Evolutionary conservation across 371 early-diverging fungal genomes (phyloP).

Genomic region (Apophysomyces trapeziformis): DNA sequence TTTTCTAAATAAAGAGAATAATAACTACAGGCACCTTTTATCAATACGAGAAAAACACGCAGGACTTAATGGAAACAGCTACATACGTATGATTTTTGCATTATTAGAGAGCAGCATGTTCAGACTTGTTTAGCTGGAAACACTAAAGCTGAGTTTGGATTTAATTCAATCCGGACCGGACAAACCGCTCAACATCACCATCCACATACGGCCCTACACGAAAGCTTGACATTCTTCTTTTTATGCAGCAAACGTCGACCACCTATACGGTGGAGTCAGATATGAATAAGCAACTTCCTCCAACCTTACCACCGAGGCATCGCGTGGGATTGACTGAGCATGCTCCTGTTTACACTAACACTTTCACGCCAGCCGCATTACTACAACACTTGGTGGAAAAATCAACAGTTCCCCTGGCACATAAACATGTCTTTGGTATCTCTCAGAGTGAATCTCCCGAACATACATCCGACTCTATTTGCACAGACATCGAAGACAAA

Average conservation of each 20-base stretch:
- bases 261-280: not conserved
- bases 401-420: not conserved
- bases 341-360: not conserved
- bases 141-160: too few species aligned
- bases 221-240: not conserved
- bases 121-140: too few species aligned
- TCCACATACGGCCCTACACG: not conserved
- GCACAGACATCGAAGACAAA: constrained; percentile 11
- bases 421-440: constrained; percentile 1
- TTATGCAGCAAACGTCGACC: constrained; percentile 5
- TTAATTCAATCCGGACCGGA: not conserved
- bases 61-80: too few species aligned
- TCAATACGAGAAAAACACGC: too few species aligned
- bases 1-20: too few species aligned
- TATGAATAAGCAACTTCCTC: constrained; percentile 5
- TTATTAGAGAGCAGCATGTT: too few species aligned
- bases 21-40: too few species aligned
- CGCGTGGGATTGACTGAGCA: constrained; percentile 4
- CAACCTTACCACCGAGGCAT: not conserved
- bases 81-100: too few species aligned
- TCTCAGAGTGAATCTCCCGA: not conserved
- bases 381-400: constrained; percentile 1
- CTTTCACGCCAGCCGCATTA: constrained; percentile 2
- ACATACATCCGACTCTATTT: not conserved
- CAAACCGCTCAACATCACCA: not conserved